These are phyloP conservation scores for Claviceps cyperi DNA, from an alignment of 2,329 filamentous ascomycete genomes.

Conservation along the genomic window DNA sequence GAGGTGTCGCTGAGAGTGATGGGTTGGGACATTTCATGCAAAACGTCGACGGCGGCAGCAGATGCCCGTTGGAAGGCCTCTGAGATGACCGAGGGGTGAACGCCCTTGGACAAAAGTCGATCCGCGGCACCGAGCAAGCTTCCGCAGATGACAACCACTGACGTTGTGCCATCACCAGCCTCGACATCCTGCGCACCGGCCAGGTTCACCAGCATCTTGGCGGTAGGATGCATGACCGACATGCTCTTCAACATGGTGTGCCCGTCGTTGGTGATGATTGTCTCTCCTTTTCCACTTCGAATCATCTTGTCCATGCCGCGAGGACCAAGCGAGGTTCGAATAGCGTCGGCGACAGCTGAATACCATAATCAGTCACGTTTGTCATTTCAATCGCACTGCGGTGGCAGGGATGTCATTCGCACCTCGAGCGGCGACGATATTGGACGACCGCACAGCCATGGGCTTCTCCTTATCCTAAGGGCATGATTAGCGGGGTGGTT, in stretches of 20 bases:
- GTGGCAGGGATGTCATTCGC: slow-evolving; percentile 15
- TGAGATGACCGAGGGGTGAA: slow-evolving; percentile 95
- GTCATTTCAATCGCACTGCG: neutral
- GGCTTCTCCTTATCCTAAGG: slow-evolving; percentile 87
- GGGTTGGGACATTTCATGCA: slow-evolving; percentile 91
- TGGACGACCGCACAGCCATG: slow-evolving; percentile 85
- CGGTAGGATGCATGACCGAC: slow-evolving; percentile 98
- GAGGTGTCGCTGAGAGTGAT: slow-evolving; percentile 78
- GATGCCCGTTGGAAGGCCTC: slow-evolving; percentile 95
- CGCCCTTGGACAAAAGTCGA: slow-evolving; percentile 76
- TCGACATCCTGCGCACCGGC: slow-evolving; percentile 97
- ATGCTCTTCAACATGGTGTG: slow-evolving; percentile 99
- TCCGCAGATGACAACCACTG: slow-evolving; percentile 93
- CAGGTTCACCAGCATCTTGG: slow-evolving; percentile 97
- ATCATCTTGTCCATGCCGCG: slow-evolving; percentile 99
- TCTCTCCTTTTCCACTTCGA: slow-evolving; percentile 88
- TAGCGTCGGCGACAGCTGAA: slow-evolving; percentile 87
- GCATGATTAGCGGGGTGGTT: slow-evolving; percentile 23
- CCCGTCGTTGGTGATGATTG: slow-evolving; percentile 98
- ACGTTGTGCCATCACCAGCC: slow-evolving; percentile 95
- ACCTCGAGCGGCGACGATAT: slow-evolving; percentile 96
- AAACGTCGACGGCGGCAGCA: slow-evolving; percentile 70
- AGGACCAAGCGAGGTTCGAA: slow-evolving; percentile 88
- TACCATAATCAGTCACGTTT: slow-evolving; percentile 2
- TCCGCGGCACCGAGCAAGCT: slow-evolving; percentile 90